A percentile compares a stretch with the other conserved stretches of the same genome.
Evolutionary conservation across 805 yeast genomes (phyloP).

Genomic region (Yamadazyma endophytica): DNA sequence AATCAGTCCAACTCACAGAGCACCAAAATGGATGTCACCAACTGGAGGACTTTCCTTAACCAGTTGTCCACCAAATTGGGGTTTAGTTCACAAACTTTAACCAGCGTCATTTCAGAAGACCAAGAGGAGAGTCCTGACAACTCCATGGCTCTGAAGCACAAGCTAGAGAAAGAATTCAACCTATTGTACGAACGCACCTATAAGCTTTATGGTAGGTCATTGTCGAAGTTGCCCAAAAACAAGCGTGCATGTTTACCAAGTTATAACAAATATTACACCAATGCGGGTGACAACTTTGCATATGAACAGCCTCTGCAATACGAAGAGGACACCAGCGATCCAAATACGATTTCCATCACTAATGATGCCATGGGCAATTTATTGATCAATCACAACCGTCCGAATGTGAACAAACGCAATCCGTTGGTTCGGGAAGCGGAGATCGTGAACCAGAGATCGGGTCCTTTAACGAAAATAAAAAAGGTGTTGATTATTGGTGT

Average conservation of each 20-base stretch:
- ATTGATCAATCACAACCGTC: conserved; percentile 27
- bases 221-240: conserved; percentile 30
- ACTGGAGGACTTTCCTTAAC: conserved; percentile 32
- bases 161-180: conserved; percentile 28
- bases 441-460: conserved; percentile 22
- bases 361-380: conserved; percentile 40
- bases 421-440: conserved; percentile 7
- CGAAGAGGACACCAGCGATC: conserved; percentile 26
- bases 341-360: conserved; percentile 32
- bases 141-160: conserved; percentile 11
- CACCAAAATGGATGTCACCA: conserved; percentile 25
- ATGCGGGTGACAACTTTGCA: conserved; percentile 8
- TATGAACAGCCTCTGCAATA: conserved; percentile 18
- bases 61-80: conserved; percentile 34
- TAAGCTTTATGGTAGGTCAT: conserved; percentile 32
- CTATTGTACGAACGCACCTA: conserved; percentile 32
- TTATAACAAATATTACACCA: conserved; percentile 26
- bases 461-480: conserved; percentile 34
- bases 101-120: conserved; percentile 18
- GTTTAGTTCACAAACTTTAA: conserved; percentile 25
- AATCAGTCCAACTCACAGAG: conserved; percentile 13
- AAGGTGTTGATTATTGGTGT: conserved; percentile 84
- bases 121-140: conserved; percentile 7
- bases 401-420: conserved; percentile 6
- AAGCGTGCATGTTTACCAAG: conserved; percentile 39